These are phyloP conservation scores for Diaporthe sp. DNA, from an alignment of 2,329 filamentous ascomycete species.

Conservation along the genomic window DNA sequence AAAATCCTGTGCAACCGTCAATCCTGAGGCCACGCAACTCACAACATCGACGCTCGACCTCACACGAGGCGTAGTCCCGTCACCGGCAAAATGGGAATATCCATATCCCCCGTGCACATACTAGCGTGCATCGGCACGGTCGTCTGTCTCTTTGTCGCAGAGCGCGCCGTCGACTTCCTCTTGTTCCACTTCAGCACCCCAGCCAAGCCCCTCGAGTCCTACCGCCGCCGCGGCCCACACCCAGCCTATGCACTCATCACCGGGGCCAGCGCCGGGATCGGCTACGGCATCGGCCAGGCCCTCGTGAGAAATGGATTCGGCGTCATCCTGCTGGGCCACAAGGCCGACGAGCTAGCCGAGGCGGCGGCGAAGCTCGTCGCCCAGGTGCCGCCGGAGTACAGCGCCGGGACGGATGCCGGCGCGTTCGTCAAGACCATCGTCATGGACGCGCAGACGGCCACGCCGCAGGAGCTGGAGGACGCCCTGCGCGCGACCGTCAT, in stretches of 20 bases:
- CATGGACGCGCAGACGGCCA: conserved; percentile 49
- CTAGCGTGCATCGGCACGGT: conserved; percentile 44
- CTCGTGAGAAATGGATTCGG: conserved; percentile 52
- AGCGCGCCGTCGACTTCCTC: conserved; percentile 42
- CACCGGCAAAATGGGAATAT: not conserved
- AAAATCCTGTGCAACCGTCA: not conserved
- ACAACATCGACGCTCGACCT: not conserved
- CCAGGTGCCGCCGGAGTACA: conserved; percentile 12
- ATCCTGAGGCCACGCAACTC: not conserved
- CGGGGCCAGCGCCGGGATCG: conserved; percentile 53
- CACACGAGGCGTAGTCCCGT: no score
- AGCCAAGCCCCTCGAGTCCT: conserved; percentile 44
- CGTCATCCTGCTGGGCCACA: conserved; percentile 51
- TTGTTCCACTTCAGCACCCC: conserved; percentile 45
- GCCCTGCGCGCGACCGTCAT: conserved; percentile 44
- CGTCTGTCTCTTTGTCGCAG: conserved; percentile 39
- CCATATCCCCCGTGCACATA: not conserved
- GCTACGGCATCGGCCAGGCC: conserved; percentile 51
- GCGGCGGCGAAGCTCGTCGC: conserved; percentile 45
- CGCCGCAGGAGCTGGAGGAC: conserved; percentile 47
- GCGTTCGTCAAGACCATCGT: conserved; percentile 49
- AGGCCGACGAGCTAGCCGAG: conserved; percentile 48
- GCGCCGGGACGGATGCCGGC: conserved; percentile 40
- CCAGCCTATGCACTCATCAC: conserved; percentile 52
- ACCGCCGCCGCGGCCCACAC: conserved; percentile 45